A percentile compares a stretch with the other conserved stretches of the same genome.
phyloP scores from a whole-genome alignment of 306 rosid genomes.

The Neltuma alba region DNA sequence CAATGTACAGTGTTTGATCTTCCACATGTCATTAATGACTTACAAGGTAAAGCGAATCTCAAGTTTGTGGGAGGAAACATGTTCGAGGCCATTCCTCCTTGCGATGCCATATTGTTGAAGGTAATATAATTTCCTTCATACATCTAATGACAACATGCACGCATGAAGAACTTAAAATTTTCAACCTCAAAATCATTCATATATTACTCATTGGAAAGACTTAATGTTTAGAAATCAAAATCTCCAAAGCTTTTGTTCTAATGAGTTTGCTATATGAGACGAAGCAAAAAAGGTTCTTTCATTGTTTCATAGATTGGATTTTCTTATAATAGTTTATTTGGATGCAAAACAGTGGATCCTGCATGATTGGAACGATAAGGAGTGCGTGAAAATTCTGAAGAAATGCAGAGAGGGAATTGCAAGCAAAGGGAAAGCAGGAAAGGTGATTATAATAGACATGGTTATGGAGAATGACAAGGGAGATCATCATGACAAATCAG shows the following conservation, averaged over 20 bases:
- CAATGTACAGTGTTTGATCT: conserved; percentile 61
- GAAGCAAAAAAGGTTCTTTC: too few relatives aligned
- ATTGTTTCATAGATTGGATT: too few relatives aligned
- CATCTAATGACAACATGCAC: too few relatives aligned
- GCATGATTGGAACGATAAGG: conserved; percentile 58
- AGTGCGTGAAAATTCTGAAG: conserved; percentile 45
- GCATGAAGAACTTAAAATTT: too few relatives aligned
- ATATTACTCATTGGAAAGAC: too few relatives aligned
- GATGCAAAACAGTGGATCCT: conserved; percentile 25
- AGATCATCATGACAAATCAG: conserved; percentile 1
- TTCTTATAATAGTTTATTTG: too few relatives aligned
- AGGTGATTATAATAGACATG: conserved; percentile 56
- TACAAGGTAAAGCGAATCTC: conserved; percentile 40
- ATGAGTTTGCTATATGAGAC: too few relatives aligned
- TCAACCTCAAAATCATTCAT: too few relatives aligned
- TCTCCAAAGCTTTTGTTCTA: too few relatives aligned
- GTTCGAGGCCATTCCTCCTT: conserved; percentile 52
- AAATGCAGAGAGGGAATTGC: conserved; percentile 48
- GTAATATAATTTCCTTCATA: too few relatives aligned
- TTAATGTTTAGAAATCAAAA: too few relatives aligned
- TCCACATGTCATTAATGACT: conserved; percentile 53
- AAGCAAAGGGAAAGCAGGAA: conserved; percentile 25
- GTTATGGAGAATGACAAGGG: conserved; percentile 33
- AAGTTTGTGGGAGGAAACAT: conserved; percentile 54
- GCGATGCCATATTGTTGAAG: conserved; percentile 51